These are phyloP conservation scores for Colletotrichum chrysophilum DNA, from an alignment of 2,329 filamentous ascomycete genomes.

Conservation along the genomic window DNA sequence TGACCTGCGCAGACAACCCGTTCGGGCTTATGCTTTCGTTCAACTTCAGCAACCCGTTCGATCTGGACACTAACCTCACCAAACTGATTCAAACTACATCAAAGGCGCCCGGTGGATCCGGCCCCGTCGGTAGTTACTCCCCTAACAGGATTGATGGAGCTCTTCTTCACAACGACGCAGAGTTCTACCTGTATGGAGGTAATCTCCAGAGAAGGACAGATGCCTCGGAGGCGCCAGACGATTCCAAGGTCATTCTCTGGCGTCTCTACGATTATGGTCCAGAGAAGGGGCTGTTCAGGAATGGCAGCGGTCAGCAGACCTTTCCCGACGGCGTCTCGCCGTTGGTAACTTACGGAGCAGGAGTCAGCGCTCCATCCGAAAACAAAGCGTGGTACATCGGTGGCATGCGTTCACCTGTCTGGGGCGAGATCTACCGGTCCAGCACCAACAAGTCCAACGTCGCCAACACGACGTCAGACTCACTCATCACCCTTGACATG, in stretches of 20 bases:
- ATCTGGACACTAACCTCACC: conserved; percentile 33
- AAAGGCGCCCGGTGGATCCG: conserved; percentile 50
- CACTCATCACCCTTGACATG: too few species aligned
- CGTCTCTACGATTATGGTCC: too few species aligned
- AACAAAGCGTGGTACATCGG: conserved; percentile 76
- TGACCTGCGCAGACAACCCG: conserved; percentile 48
- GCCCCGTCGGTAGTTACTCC: conserved; percentile 56
- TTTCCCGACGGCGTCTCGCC: too few species aligned
- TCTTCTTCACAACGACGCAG: conserved; percentile 68
- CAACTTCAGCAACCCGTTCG: conserved; percentile 63
- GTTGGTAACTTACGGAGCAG: conserved; percentile 28
- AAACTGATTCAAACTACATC: conserved; percentile 24
- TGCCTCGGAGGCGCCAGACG: too few species aligned
- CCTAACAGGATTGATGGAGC: conserved; percentile 67
- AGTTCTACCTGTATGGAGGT: conserved; percentile 71
- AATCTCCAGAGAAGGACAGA: conserved; percentile 27
- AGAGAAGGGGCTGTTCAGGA: too few species aligned
- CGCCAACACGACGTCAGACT: too few species aligned
- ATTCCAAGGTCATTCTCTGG: too few species aligned
- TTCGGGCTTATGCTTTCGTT: conserved; percentile 60
- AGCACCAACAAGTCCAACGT: too few species aligned
- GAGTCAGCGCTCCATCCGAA: conserved; percentile 71
- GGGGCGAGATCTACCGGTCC: conserved; percentile 50
- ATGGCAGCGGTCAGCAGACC: too few species aligned
- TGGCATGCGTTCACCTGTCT: conserved; percentile 58